Base-by-base conservation (phyloP, 352 stramenopile species). In the Phytopythium cucurbitacearum region DNA sequence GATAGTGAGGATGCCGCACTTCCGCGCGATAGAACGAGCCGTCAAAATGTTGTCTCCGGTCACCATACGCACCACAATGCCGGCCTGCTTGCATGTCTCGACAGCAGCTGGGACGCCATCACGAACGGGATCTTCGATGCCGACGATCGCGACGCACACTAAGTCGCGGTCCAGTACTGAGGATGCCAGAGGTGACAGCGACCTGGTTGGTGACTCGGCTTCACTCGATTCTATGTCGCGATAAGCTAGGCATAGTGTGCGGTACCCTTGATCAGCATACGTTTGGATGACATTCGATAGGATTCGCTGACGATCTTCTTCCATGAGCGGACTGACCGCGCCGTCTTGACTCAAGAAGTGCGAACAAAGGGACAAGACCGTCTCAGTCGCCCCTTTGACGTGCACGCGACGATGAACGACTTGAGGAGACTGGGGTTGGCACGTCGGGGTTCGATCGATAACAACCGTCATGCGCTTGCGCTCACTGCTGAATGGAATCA, bases 81-180 rank as follows among this genome's bases (percentile, higher is more conserved):
- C 21, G 2, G 21, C 21, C 21, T 28, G 21, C 21, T 28, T 28
- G 21, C 21, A 28, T 28, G 21, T 28, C 21, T 28, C 21, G 21
- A 99, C 97, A 7, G 96, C 81, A 21, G 91, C 80, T 5, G 92
- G 87, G 12, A 99, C 97, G 57, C 98, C 94, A 5, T 73, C 73
- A n/a, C 96, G 91, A 28, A 98, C 88, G 13, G 92, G 90, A 60
- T 98, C 94, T 67, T 97, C 88, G 51, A 98, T 98, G 34, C 91
- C 94, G 10, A 98, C 91, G 52, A 98, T 88, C 15, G 62, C 74
- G 16, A 96, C 68, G 56, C 87, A 95, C 10, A 82, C 94, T 10
- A 98, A 56, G 37, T 97, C 73, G 34, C 21, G 21, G 21, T 28
- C 21, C 21, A 28, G 21, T 28, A 28, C 21, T 28, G 21, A 28